A percentile compares a stretch with the other conserved stretches of the same genome.
Evolutionary conservation across 257 asterid genomes (phyloP).

Genomic region (Gentiana dahurica): DNA sequence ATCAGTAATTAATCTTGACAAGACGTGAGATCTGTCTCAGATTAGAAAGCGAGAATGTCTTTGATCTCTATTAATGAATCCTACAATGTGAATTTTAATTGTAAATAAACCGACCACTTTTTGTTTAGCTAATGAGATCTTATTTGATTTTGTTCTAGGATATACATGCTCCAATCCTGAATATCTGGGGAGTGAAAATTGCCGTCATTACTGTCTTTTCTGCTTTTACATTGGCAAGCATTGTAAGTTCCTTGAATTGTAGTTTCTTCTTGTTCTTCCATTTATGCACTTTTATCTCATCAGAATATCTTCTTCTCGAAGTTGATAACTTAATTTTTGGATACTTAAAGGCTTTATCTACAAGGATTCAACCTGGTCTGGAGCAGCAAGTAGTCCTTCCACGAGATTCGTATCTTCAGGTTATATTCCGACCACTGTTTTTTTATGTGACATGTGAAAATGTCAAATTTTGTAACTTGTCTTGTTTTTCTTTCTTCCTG

Average conservation of each 20-base stretch:
- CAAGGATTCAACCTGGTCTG: slow-evolving; percentile 95
- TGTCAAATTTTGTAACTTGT: slow-evolving; percentile 2
- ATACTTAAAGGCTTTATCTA: slow-evolving; percentile 63
- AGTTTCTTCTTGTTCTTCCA: slow-evolving; percentile 1
- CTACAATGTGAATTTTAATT: no score
- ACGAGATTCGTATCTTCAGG: slow-evolving; percentile 98
- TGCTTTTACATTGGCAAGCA: slow-evolving; percentile 84
- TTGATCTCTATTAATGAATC: not conserved
- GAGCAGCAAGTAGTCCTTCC: slow-evolving; percentile 99
- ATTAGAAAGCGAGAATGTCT: not conserved
- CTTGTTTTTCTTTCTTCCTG: slow-evolving; percentile 5
- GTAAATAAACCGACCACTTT: no score
- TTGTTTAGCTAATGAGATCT: slow-evolving; percentile 3
- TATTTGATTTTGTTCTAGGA: slow-evolving; percentile 39
- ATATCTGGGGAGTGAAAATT: slow-evolving; percentile 79
- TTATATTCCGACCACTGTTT: slow-evolving; percentile 17
- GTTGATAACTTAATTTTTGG: slow-evolving; percentile 2
- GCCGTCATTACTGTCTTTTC: slow-evolving; percentile 63
- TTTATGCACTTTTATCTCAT: slow-evolving; percentile 8
- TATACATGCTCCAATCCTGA: slow-evolving; percentile 81
- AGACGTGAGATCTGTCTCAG: not conserved
- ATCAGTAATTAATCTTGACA: not conserved
- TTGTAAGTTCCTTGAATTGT: slow-evolving; percentile 44
- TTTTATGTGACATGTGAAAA: not conserved
- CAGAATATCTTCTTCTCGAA: slow-evolving; percentile 2